Evolutionary conservation across 257 asterid genomes (phyloP), one percentile per base, ranked within the genome.

Genomic region (Osmanthus fragrans): DNA sequence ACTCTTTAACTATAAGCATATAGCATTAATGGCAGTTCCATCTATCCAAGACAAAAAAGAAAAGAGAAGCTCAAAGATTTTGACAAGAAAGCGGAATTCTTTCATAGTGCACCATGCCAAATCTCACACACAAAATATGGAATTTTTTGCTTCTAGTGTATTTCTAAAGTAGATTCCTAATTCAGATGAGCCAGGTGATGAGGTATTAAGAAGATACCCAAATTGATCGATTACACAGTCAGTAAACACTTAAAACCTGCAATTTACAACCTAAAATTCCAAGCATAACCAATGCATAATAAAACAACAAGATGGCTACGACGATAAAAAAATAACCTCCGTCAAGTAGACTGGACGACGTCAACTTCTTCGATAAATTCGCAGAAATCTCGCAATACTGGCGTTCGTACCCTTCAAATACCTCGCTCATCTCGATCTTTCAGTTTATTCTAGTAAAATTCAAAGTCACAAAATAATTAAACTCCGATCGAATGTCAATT

Each of bases 301-400:
- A 15, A 16, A 18, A 49, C 89, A 16, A 79, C 79, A 10, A 81
- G 72, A 40, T 85, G 90, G 79, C 90, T 88, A 37, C 87, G 21
- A 49, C 1, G 19, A 49, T 49, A 49, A 2, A 16, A 49, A 18
- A 49, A 49, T 49, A 86, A 76, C 80, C 75, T 68, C 80, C 80
- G 47, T 76, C 80, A 27, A 76, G 70, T 47, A 47, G 69, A 42
- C 37, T 76, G 27, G 80, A 75, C 5, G 80, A 51, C 18, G 80
- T 63, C 54, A 34, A 68, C 66, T 76, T 76, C 74, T 76, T 76
- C 29, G 74, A 76, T 21, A 76, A 69, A 68, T 27, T 68, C 6
- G 70, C 80, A n/a, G 80, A 76, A 21, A 76, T 68, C 27, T 76
- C 74, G 73, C 80, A 68, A 64, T 76, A 76, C 49, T 76, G 54